Evolutionary conservation across 23 red algal species (phyloP).

Genomic region (Chondrus crispus): DNA sequence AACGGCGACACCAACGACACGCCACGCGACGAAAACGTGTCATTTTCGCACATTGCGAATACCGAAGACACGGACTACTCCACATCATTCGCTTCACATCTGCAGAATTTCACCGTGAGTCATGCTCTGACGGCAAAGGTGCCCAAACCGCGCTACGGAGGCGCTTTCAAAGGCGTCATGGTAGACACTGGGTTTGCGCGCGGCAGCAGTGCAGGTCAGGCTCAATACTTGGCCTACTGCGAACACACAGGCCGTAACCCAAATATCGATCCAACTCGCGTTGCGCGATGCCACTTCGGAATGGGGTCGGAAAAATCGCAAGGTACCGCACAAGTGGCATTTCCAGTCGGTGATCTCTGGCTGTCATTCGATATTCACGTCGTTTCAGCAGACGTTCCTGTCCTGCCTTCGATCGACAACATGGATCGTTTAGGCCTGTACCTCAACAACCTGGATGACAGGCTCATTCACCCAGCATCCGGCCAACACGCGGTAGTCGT

Average conservation of each 20-base stretch:
- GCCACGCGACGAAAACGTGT: neutral
- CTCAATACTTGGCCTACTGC: neutral
- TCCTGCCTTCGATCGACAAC: neutral
- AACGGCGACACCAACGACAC: neutral
- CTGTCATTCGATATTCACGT: neutral
- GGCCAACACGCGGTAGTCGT: neutral
- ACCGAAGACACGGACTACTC: neutral
- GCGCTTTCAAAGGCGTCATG: neutral
- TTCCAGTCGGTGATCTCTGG: neutral
- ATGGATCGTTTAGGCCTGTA: neutral
- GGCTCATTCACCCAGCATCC: neutral
- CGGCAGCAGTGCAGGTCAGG: neutral
- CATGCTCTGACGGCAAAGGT: neutral
- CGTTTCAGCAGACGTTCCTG: neutral
- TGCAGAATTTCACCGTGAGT: neutral
- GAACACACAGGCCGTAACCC: neutral
- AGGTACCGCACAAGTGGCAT: neutral
- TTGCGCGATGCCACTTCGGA: neutral
- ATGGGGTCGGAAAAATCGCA: neutral
- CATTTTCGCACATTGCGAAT: neutral
- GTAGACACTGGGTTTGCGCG: neutral
- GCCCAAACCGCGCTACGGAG: neutral
- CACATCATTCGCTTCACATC: neutral
- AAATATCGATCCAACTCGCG: neutral
- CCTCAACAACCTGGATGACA: neutral